phyloP scores from a whole-genome alignment of 495 filamentous ascomycete genomes.

The Pseudotulostoma volvatum region DNA sequence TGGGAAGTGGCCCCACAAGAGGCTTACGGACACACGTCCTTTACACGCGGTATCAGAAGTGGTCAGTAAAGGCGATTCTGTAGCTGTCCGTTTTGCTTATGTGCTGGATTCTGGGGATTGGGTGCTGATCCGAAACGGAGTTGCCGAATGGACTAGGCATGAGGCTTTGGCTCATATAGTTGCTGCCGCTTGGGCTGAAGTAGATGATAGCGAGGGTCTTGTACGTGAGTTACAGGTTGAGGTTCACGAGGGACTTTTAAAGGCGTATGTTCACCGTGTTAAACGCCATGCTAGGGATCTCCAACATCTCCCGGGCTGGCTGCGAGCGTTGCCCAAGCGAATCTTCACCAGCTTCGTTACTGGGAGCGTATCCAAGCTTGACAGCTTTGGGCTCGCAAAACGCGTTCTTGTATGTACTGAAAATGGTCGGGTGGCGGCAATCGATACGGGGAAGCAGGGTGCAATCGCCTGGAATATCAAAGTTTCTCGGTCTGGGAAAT shows the following conservation, averaged over 20 bases:
- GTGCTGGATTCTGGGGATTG: constrained; percentile 61
- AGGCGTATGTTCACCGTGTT: constrained; percentile 76
- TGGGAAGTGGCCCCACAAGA: constrained; percentile 47
- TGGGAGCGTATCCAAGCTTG: constrained; percentile 42
- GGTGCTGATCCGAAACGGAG: constrained; percentile 69
- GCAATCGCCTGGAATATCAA: constrained; percentile 57
- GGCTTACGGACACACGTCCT: constrained; percentile 22
- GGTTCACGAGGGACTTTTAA: constrained; percentile 58
- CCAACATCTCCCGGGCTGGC: constrained; percentile 57
- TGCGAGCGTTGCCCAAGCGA: constrained; percentile 46
- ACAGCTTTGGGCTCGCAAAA: constrained; percentile 80
- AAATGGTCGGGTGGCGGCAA: constrained; percentile 58
- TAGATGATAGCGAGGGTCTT: constrained; percentile 49
- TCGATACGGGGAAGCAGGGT: constrained; percentile 63
- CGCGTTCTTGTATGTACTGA: constrained; percentile 65
- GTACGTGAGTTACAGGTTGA: constrained; percentile 72
- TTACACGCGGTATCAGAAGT: constrained; percentile 71
- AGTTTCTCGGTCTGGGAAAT: constrained; percentile 38
- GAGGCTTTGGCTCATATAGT: constrained; percentile 65
- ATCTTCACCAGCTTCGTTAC: constrained; percentile 51
- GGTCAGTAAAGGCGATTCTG: constrained; percentile 44
- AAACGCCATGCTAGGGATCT: constrained; percentile 70
- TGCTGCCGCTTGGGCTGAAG: constrained; percentile 63
- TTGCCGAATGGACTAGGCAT: constrained; percentile 57
- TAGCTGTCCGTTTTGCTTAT: constrained; percentile 62